Percentiles rank a stretch among this genome's conserved stretches.
Conservation (phyloP, 441 rosid species). For the Hura crepitans region DNA sequence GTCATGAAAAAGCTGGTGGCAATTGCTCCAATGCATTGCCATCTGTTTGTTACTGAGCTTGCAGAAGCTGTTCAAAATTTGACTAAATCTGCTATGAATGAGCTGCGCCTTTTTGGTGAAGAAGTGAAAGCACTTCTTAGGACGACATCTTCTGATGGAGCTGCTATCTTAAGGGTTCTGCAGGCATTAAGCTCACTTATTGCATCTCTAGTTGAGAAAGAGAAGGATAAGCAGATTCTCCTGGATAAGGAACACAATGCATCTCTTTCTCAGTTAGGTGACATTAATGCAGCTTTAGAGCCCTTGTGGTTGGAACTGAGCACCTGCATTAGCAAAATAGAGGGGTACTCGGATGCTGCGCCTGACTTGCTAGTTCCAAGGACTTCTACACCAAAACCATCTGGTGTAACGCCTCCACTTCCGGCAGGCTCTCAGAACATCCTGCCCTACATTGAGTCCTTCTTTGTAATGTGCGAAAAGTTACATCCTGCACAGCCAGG, state of each 20-base stretch:
- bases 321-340: constrained; percentile 82
- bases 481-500: constrained; percentile 73
- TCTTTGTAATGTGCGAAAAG: constrained; percentile 85
- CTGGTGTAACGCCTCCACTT: constrained; percentile 67
- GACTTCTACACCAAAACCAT: constrained; percentile 46
- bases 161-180: constrained; percentile 85
- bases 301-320: constrained; percentile 90
- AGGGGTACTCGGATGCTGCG: constrained; percentile 69
- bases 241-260: constrained; percentile 51
- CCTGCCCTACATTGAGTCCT: constrained; percentile 86
- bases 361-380: constrained; percentile 38
- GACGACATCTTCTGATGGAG: constrained; percentile 79
- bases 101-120: constrained; percentile 78
- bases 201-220: constrained; percentile 51
- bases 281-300: constrained; percentile 71
- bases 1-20: constrained; percentile 88
- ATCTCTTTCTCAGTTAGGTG: constrained; percentile 62
- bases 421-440: constrained; percentile 96
- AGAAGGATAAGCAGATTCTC: constrained; percentile 47
- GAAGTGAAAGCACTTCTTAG: constrained; percentile 77
- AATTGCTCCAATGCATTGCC: constrained; percentile 76
- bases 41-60: constrained; percentile 75
- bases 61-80: constrained; percentile 73
- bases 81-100: constrained; percentile 78
- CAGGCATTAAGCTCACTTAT: constrained; percentile 88